Conservation (phyloP, 148 eudicot genomes). For the Talinum fruticosum region DNA sequence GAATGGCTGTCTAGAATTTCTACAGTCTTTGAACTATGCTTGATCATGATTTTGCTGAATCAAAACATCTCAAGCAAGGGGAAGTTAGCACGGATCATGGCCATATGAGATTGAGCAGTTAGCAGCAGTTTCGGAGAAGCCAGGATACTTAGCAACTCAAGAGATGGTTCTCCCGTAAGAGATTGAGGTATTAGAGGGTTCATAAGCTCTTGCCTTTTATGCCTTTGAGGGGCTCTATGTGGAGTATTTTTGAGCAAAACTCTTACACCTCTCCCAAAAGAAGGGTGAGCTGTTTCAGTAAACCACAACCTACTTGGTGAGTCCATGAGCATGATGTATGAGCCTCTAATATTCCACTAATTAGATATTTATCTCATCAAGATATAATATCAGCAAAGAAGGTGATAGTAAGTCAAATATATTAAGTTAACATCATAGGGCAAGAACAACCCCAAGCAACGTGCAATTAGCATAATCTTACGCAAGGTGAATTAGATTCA, state of each 20-base stretch:
- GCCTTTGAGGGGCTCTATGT: neutral
- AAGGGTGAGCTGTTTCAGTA: too few species aligned
- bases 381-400: too few species aligned
- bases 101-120: neutral
- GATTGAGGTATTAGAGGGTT: slow-evolving; percentile 32
- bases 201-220: neutral
- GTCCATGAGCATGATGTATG: too few species aligned
- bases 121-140: neutral
- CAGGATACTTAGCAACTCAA: slow-evolving; percentile 3
- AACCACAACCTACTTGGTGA: too few species aligned
- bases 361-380: too few species aligned
- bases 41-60: slow-evolving; percentile 14
- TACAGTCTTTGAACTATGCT: slow-evolving; percentile 11
- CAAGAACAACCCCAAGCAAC: too few species aligned
- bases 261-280: too few species aligned
- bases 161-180: slow-evolving; percentile 75
- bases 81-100: neutral
- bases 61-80: slow-evolving; percentile 27
- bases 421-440: too few species aligned
- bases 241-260: neutral
- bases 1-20: slow-evolving; percentile 6
- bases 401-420: too few species aligned
- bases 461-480: slow-evolving; percentile 14
- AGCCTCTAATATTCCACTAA: too few species aligned
- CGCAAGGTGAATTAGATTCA: too few species aligned